Evolutionary conservation across 2,329 filamentous ascomycete species (phyloP).

Genomic region (Aspergillus brasiliensis): DNA sequence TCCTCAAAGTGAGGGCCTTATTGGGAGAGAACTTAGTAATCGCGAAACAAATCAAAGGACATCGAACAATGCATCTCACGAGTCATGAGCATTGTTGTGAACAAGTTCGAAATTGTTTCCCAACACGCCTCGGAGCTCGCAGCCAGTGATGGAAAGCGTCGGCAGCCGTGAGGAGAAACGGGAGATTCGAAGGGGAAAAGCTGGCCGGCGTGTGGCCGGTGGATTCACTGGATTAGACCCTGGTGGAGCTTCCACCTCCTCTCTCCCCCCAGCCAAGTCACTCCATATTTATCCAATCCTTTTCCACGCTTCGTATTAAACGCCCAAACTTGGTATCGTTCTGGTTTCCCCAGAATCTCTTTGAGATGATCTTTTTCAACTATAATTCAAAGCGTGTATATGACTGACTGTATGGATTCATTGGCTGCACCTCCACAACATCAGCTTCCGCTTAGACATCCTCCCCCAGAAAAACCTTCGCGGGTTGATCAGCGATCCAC

Average conservation of each 20-base stretch:
- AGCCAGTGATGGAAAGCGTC: background rate
- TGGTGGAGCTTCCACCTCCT: no score
- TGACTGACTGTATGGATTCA: no score
- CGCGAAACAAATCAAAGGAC: background rate
- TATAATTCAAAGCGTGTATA: no score
- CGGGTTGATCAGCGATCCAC: background rate
- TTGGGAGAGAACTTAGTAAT: background rate
- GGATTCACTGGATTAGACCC: no score
- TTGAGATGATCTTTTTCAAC: no score
- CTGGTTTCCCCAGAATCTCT: no score
- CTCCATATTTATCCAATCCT: background rate
- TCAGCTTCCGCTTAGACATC: no score
- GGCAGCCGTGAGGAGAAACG: constrained; percentile 7
- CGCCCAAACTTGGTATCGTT: no score
- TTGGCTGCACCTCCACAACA: no score
- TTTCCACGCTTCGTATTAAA: background rate
- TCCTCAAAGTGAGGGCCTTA: constrained; percentile 7
- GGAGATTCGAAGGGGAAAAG: constrained; percentile 1
- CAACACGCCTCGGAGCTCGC: background rate
- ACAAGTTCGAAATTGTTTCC: background rate
- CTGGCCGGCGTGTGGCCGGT: background rate
- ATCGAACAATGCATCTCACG: background rate
- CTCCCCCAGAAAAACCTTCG: background rate
- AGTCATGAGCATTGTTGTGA: background rate
- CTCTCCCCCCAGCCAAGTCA: no score